Conservation (phyloP, 805 yeast genomes). For the Phaffomyces thermotolerans region DNA sequence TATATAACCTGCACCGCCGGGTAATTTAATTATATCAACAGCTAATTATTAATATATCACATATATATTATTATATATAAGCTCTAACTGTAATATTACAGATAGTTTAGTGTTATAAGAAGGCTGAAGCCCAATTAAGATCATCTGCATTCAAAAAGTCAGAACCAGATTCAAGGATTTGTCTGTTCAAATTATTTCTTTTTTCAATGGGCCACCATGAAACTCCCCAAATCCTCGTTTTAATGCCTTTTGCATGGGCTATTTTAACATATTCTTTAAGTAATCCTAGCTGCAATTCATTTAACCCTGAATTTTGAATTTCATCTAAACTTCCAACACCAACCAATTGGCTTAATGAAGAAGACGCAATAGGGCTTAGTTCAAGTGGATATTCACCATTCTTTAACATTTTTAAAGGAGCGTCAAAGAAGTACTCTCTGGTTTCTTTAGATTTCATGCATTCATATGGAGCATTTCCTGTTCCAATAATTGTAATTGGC, state of each 20-base stretch:
- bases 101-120: neutral
- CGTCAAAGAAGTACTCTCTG: constrained; percentile 41
- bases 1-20: too few species aligned
- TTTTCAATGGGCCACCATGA: constrained; percentile 57
- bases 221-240: constrained; percentile 68
- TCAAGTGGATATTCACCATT: constrained; percentile 20
- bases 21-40: too few species aligned
- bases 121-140: constrained; percentile 30
- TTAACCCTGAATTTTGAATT: constrained; percentile 26
- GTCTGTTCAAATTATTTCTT: constrained; percentile 42
- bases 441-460: constrained; percentile 26
- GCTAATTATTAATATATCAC: too few species aligned
- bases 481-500: constrained; percentile 58
- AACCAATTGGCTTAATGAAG: constrained; percentile 31
- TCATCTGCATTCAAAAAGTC: constrained; percentile 67
- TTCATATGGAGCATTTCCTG: constrained; percentile 59
- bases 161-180: constrained; percentile 40
- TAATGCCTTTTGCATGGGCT: constrained; percentile 46
- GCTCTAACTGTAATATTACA: too few species aligned
- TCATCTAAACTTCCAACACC: constrained; percentile 4
- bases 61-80: too few species aligned
- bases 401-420: constrained; percentile 31
- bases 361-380: constrained; percentile 36
- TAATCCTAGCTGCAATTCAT: constrained; percentile 26
- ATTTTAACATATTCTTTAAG: constrained; percentile 25